phyloP scores from a whole-genome alignment of 2,329 filamentous ascomycete genomes.

The Colletotrichum tamarilloi region DNA sequence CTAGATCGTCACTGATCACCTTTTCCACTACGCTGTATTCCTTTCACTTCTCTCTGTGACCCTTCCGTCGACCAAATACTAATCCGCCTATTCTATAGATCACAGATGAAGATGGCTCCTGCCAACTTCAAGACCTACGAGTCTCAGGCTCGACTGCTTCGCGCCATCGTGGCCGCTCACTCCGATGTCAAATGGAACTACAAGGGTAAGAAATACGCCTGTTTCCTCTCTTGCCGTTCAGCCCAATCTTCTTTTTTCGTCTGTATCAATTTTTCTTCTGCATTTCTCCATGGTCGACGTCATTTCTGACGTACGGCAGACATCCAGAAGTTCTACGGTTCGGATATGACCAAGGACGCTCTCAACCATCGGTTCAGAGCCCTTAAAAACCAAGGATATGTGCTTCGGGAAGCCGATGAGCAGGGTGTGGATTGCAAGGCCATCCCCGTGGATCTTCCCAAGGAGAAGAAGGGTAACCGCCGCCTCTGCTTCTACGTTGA shows the following conservation, averaged over 20 bases:
- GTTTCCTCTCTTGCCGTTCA: background rate
- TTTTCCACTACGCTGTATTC: background rate
- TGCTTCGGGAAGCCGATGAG: conserved; percentile 49
- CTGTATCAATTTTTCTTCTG: background rate
- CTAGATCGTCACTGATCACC: too few species aligned
- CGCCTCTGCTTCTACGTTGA: background rate
- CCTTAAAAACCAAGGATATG: conserved; percentile 54
- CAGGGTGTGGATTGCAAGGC: conserved; percentile 55
- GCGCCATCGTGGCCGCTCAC: conserved; percentile 69
- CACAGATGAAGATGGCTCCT: conserved; percentile 55
- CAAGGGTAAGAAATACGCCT: conserved; percentile 60
- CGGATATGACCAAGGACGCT: conserved; percentile 58
- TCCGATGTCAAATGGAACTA: conserved; percentile 67
- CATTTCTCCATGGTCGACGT: background rate
- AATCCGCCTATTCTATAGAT: background rate
- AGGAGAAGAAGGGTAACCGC: conserved; percentile 52
- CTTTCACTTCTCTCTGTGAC: background rate
- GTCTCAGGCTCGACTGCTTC: conserved; percentile 68
- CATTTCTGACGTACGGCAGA: conserved; percentile 47
- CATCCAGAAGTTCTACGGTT: conserved; percentile 59
- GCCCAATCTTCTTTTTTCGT: background rate
- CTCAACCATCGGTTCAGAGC: conserved; percentile 65
- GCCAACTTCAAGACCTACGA: conserved; percentile 71
- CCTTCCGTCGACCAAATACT: background rate
- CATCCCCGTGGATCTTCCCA: conserved; percentile 50